Base-by-base conservation (phyloP, 257 asterid genomes). In the Leonotis leonurus region DNA sequence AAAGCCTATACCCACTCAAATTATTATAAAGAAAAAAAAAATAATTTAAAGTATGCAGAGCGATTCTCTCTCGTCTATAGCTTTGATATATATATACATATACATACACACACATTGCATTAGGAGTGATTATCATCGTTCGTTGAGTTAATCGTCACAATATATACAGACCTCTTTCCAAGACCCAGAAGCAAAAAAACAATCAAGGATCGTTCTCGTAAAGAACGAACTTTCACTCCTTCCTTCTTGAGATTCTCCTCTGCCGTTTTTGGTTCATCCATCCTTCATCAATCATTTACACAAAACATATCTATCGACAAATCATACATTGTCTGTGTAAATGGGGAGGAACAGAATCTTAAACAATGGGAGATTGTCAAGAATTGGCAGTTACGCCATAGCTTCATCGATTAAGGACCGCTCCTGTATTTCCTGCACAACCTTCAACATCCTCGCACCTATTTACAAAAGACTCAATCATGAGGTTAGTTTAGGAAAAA, bases 361-460 rank as follows among this genome's bases (percentile, higher is more conserved):
- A 37, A 73, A 69, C 58, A 79, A 64, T 53, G 79, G 86, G 51
- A 78, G 79, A 81, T 83, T 85, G 25, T 79, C 95, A 10, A 78
- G 87, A 76, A 83, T 85, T 41, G 96, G 99, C 39, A 82, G 80
- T 60, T 89, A 87, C 61, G 94, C 97, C 1, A 85, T 89, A 18
- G 89, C 97, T 3, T 88, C 96, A 0, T 78, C 96, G 2, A 81
- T 84, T 58, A 77, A 80, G 21, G 99, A 93, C 61, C 95, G 95
- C 40, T 64, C 83, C 27, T 83, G 80, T 55, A 74, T 93, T 76
- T 93, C 99, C 5, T 93, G 99, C 79, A 93, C 99, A 22, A 93
- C 99, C 2, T 93, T 93, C 77, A 93, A 93, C 69, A 93, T 93
- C 60, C 90, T 93, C 6, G 99, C 99, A 3, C 99, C 99, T 6